phyloP scores from a whole-genome alignment of 129 eudicot genomes.

The Sambucus nigra region DNA sequence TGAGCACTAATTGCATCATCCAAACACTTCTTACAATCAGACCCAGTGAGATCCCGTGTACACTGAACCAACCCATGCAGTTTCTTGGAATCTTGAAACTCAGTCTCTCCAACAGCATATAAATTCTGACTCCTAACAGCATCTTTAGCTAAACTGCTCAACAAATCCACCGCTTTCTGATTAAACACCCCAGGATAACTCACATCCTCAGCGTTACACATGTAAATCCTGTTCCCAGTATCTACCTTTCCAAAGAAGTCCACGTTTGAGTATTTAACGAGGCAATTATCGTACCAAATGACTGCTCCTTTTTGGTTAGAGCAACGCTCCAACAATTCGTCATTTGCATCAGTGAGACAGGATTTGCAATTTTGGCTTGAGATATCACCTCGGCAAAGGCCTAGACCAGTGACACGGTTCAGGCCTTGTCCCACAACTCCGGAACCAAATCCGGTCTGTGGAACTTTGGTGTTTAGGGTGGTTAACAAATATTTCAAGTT shows the following conservation, averaged over 20 bases:
- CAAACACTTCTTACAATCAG: slow-evolving; percentile 38
- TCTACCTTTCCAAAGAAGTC: slow-evolving; percentile 32
- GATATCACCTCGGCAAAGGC: slow-evolving; percentile 38
- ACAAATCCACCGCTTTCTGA: slow-evolving; percentile 9
- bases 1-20: too few relatives aligned
- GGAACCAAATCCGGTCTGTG: slow-evolving; percentile 31
- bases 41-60: slow-evolving; percentile 30
- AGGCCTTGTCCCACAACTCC: slow-evolving; percentile 9
- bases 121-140: slow-evolving; percentile 9
- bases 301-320: slow-evolving; percentile 22
- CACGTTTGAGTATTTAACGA: slow-evolving; percentile 21
- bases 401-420: slow-evolving; percentile 25
- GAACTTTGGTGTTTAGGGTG: too few relatives aligned
- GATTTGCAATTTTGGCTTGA: slow-evolving; percentile 16
- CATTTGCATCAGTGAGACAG: slow-evolving; percentile 27
- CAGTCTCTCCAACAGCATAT: slow-evolving; percentile 22
- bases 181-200: slow-evolving; percentile 14
- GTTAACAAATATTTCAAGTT: too few relatives aligned
- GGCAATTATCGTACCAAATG: slow-evolving; percentile 37
- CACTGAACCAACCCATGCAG: slow-evolving; percentile 40
- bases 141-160: slow-evolving; percentile 8
- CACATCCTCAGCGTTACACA: slow-evolving; percentile 9
- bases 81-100: slow-evolving; percentile 6
- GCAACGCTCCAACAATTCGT: slow-evolving; percentile 22
- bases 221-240: not conserved